Evolutionary conservation across 2,329 filamentous ascomycete genomes (phyloP), one percentile per base, ranked within the genome.

Genomic region (Aspergillus felis): DNA sequence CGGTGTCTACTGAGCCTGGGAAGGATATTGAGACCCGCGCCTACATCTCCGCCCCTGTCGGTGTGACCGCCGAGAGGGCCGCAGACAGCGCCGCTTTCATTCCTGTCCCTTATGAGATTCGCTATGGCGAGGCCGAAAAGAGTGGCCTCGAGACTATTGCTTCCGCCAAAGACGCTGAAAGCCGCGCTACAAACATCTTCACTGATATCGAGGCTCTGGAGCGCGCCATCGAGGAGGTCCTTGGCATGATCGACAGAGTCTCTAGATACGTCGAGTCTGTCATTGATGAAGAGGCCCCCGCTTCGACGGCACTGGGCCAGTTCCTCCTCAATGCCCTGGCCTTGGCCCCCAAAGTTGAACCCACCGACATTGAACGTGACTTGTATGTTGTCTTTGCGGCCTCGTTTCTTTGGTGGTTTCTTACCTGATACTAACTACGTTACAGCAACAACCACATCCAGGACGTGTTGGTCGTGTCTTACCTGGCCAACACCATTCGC

Each of bases 51-150:
- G 90, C 93, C 53, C 92, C 94, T 51, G 94, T 97, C 56, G 93
- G 94, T 66, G 92, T 97, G 66, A 97, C 92, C 68, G 87, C 92
- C 60, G 94, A 99, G 81, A 88, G 94, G 70, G 92, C 94, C 61
- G 91, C 92, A 67, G 94, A 99, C 79, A 95, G 90, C 74, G 97
- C 93, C 76, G 86, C 96, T 61, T 99, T 99, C 82, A 94, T 97
- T 69, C 93, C 95, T 67, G 93, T 99, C 2, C 94, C 94, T 48
- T 91, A 97, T 79, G 91, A 94, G 79, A 88, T 97, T 73, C 87
- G 90, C 72, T 96, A 96, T 77, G 87, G 87, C 70, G 92, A 95
- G 70, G 84, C 86, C 24, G 87, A 90, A 74, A 87, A 86, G 78
- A 87, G 84, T 60, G 88, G 87, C 56, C 82, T 97, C 65, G 92